Base-by-base conservation (phyloP, 1,284 basidiomycete genomes). In the Leccinum holopus region DNA sequence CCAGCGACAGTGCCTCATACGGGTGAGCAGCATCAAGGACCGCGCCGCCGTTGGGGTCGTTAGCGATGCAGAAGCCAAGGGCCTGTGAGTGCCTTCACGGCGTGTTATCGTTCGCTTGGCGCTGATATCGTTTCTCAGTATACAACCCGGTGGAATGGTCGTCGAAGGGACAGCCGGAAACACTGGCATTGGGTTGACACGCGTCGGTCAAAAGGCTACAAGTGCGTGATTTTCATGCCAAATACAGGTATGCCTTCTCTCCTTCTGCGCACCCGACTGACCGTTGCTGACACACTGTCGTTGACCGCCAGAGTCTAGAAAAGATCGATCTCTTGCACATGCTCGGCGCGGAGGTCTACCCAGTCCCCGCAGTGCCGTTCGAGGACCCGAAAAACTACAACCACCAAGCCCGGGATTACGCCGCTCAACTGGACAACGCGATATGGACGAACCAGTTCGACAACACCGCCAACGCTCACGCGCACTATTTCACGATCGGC, bases 371-470 rank as follows among this genome's bases (percentile, higher is more conserved):
- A 4, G 97, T 99, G 39, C 90, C 97, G 2, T 99, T 94, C 73
- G 96, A 98, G 72, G 91, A 99, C 78, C 95, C 95, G 9, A 79
- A 86, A 66, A 99, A 99, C 81, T 99, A 98, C 83, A 99, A 99
- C 78, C 97, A 99, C 80, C 97, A 97, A 79, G 97, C 97, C 35
- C 87, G 89, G 59, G 90, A 95, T 65, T 94, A 90, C 69, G 97
- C 97, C 54, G 84, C 87, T 60, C 77, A 79, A n/a, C 79, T 91
- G 37, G 84, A 88, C n/a, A 98, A 98, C 73, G 91, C 95, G 21
- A 87, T 98, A 63, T 99, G 97, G 97, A 98, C 95, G n/a, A 91
- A 99, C 80, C 97, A 99, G 78, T 98, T 98, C 74, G 96, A 98
- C 79, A 98, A 98, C 77, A 86, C 82, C 10, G 92, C 93, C 14